Base-by-base conservation (phyloP, 2,329 filamentous ascomycete genomes). In the Ophiostoma ips region DNA sequence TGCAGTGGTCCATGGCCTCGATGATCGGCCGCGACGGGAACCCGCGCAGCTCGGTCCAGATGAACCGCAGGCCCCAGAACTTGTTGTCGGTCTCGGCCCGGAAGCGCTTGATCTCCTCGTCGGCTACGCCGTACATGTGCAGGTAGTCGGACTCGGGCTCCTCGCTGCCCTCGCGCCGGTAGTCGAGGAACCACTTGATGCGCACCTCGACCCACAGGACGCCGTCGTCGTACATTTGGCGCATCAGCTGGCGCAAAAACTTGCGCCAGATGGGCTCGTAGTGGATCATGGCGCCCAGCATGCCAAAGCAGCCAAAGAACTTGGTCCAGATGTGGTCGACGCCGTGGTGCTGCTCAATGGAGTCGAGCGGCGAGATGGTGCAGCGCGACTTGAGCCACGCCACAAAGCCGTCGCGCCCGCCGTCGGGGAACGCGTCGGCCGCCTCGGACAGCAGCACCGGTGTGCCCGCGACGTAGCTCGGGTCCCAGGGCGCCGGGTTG, bases 231-330 rank as follows among this genome's bases (percentile, higher is more conserved):
- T 81, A 71, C 19, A 95, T 71, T 45, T 82, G 73, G 46, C 69
- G 69, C 64, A 94, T 77, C 58, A 95, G 72, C 19, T 77, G 75
- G 28, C 75, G 78, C 53, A 95, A 68, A 60, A 87, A 94, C 16
- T 71, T 70, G 21, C 87, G 79, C 66, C 86, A 90, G 55, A 96
- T 86, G 13, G 89, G 89, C 65, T 95, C 90, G 65, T 95, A 95
- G 65, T 84, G 85, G 46, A 95, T 73, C 48, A 95, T 76, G 15
- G 79, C 82, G 37, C 77, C 77, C 41, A 90, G 72, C 4, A 90
- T 76, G 3, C 73, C 66, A 64, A 95, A 95, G 54, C 82, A 84
- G 41, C 75, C 77, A 46, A 68, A 69, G 65, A 95, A 94, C 61
- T 92, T 89, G 21, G 72, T 68, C 88, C 89, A 95, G 50, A 94